Evolutionary conservation across 1,139 yeast species (phyloP).

Genomic region (Candida smagusa): DNA sequence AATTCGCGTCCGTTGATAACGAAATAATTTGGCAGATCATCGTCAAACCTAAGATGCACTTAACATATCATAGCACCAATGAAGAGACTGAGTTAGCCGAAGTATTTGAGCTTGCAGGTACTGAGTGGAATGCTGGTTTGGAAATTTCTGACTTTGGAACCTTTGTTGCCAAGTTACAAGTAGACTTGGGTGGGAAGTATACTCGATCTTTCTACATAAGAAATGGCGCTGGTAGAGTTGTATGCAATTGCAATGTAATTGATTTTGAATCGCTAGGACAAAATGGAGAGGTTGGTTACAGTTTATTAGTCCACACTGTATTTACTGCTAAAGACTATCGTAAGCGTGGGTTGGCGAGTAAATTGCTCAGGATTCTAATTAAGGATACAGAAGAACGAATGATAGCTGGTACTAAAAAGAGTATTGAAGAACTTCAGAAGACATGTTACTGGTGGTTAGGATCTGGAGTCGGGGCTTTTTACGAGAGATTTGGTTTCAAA

Average conservation of each 20-base stretch:
- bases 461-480: conserved; percentile 32
- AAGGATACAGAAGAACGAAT: conserved; percentile 30
- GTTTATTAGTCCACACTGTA: conserved; percentile 28
- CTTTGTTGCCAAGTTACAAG: background rate
- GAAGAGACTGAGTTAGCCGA: background rate
- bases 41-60: background rate
- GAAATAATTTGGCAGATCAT: background rate
- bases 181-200: background rate
- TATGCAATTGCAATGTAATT: conserved; percentile 18
- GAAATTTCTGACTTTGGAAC: background rate
- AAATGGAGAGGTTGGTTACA: conserved; percentile 15
- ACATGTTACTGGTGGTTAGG: conserved; percentile 35
- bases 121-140: background rate
- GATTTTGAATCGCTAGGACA: conserved; percentile 7
- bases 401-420: background rate
- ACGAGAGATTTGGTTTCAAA: conserved; percentile 39
- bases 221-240: background rate
- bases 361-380: conserved; percentile 27
- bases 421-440: conserved; percentile 28
- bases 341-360: conserved; percentile 29
- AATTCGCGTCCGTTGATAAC: background rate
- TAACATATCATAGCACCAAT: background rate
- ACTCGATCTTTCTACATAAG: background rate
- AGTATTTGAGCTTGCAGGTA: conserved; percentile 20
- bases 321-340: conserved; percentile 27